Conservation (phyloP, 106 monocot species). For the Phalaenopsis aphrodite region DNA sequence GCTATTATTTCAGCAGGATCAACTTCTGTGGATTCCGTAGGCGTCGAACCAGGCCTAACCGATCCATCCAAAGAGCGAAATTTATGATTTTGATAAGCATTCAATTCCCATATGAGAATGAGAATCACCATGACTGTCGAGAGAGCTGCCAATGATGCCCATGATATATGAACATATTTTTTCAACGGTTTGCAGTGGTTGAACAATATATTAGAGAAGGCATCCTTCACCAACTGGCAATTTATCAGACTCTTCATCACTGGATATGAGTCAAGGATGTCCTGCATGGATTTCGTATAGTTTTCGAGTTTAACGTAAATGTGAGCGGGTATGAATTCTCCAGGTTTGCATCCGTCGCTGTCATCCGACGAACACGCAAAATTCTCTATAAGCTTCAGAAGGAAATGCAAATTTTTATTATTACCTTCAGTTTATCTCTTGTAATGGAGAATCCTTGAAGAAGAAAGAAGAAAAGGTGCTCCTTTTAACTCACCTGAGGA, state of each 20-base stretch:
- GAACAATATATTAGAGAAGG: constrained; percentile 62
- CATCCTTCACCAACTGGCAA: constrained; percentile 69
- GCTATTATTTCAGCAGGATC: background rate
- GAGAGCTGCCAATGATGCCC: constrained; percentile 45
- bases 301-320: constrained; percentile 25
- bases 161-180: constrained; percentile 46
- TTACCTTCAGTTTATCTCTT: background rate
- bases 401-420: background rate
- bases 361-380: constrained; percentile 36
- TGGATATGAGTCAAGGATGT: constrained; percentile 57
- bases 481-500: constrained; percentile 41
- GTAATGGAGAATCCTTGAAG: background rate
- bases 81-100: background rate
- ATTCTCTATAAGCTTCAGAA: constrained; percentile 45
- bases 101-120: constrained; percentile 16
- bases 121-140: constrained; percentile 38
- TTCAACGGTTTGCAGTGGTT: constrained; percentile 56
- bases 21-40: background rate
- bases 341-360: constrained; percentile 21
- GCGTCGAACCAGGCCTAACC: background rate
- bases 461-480: background rate
- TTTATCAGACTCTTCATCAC: constrained; percentile 48
- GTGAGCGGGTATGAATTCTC: constrained; percentile 40
- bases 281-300: constrained; percentile 64
- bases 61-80: background rate